Evolutionary conservation across 2,329 filamentous ascomycete genomes (phyloP), one percentile per base, ranked within the genome.

Genomic region (Dendryphion nanum): DNA sequence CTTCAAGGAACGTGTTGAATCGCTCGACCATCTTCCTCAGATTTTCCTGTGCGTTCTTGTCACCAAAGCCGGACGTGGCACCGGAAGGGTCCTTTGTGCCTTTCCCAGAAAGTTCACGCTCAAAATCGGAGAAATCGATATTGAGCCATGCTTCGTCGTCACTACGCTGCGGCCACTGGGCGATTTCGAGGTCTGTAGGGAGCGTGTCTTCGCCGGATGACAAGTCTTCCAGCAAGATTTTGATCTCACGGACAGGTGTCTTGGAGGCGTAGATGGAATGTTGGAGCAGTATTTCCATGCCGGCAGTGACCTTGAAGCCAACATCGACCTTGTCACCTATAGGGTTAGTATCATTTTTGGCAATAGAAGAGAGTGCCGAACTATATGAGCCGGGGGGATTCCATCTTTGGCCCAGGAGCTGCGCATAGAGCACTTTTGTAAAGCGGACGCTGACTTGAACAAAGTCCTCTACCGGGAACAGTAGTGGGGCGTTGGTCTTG

Each of bases 91-190:
- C n/a, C n/a, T n/a, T n/a, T 3, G 55, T 56, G 5, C 55, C 59
- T 35, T 62, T 64, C 44, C 78, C 79, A 38, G 73, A 71, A 2
- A 98, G 70, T 60, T 96, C 89, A 18, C 77, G 75, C 55, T 96
- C 90, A 39, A 98, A 89, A 45, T 96, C 89, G 14, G 85, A 78
- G 50, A 89, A 96, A 57, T 90, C 83, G 40, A 98, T 94, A 52
- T 97, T 83, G 48, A 98, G 74, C 93, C 93, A 98, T 16, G 79
- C 76, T 53, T 97, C 93, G 51, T 89, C 81, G 44, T 97, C 91
- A 34, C 91, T 79, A n/a, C 71, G 75, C 19, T 72, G 67, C 3
- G 76, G 72, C 91, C 93, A 97, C 2, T 61, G 53, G 18, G 66
- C 64, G 7, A 97, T 88, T n/a, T 91, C 86, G 1, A 73, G 66